Evolutionary conservation across 148 eudicot species (phyloP).

Genomic region (Fallopia convolvulus): DNA sequence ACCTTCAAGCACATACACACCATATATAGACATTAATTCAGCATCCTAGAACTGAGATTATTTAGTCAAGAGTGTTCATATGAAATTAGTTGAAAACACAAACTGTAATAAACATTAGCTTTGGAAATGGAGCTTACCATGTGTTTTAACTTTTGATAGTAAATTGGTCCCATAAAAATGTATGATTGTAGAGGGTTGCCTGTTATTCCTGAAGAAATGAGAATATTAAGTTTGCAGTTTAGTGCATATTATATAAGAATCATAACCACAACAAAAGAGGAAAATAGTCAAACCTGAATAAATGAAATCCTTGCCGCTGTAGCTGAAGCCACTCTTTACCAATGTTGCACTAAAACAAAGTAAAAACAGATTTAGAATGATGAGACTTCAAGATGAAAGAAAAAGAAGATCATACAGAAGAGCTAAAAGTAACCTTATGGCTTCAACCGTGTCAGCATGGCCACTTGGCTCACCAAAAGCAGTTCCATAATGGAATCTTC

Average conservation of each 20-base stretch:
- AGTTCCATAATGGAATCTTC: slow-evolving; percentile 90
- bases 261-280: not conserved
- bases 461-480: slow-evolving; percentile 99
- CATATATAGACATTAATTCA: not conserved
- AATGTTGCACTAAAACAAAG: slow-evolving; percentile 65
- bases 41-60: not conserved
- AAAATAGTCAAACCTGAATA: slow-evolving; percentile 60
- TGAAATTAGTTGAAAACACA: too few relatives aligned
- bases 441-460: slow-evolving; percentile 89
- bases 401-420: not conserved
- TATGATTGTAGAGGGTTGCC: slow-evolving; percentile 90
- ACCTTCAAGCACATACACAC: slow-evolving; percentile 36
- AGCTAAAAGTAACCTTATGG: slow-evolving; percentile 54
- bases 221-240: not conserved
- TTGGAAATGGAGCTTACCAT: slow-evolving; percentile 46
- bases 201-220: slow-evolving; percentile 56
- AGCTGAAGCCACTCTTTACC: slow-evolving; percentile 88
- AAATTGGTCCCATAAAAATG: slow-evolving; percentile 96
- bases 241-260: not conserved
- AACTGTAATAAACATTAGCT: not conserved
- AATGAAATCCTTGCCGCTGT: slow-evolving; percentile 88
- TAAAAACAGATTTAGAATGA: slow-evolving; percentile 14
- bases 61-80: too few relatives aligned
- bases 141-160: slow-evolving; percentile 96
- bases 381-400: not conserved